Evolutionary conservation across 495 filamentous ascomycete genomes (phyloP), one percentile per base, ranked within the genome.

Genomic region (Parachaetomium inaequale): DNA sequence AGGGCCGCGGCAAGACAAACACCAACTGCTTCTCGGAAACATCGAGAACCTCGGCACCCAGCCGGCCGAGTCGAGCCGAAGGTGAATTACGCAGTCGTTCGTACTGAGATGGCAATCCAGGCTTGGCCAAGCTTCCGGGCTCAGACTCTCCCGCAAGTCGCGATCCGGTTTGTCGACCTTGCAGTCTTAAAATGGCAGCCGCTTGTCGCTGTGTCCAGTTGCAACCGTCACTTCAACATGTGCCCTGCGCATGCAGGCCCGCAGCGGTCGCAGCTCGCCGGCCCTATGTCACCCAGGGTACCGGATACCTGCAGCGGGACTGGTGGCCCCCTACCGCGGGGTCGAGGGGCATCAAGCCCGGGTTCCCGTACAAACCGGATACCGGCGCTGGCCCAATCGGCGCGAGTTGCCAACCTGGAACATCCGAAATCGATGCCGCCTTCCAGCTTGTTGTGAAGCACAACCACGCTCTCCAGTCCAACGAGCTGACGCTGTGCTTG

Each of bases 1-100:
- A 62, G 26, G 52, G 56, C 10, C 45, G 29, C 28, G 31, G 45
- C 56, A 50, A 38, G 29, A 43, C 62, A 59, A 55, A 59, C 55
- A 54, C 47, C 28, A 36, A 52, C 25, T 28, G 29, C 2, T 2
- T 11, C 12, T 55, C 34, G 49, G 55, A 51, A 51, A 25, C 57
- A 60, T 56, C 49, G 57, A 60, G 51, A n/a, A 40, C 56, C 32
- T 59, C 55, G 55, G 55, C 28, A 59, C n/a, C n/a, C n/a, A n/a
- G 29, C 50, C n/a, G 15, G 14, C 14, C 55, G 28, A 58, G 12
- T 15, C 29, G 11, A 36, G 43, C 14, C 28, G 55, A 34, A 45
- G 12, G 32, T 12, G 52, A n/a, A n/a, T n/a, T n/a, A 55, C 8
- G 23, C 0, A 14, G 52, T 31, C 36, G 50, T 6, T 29, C 8